These are phyloP conservation scores for Lachancea sp. DNA, from an alignment of 805 yeast genomes.

Conservation along the genomic window DNA sequence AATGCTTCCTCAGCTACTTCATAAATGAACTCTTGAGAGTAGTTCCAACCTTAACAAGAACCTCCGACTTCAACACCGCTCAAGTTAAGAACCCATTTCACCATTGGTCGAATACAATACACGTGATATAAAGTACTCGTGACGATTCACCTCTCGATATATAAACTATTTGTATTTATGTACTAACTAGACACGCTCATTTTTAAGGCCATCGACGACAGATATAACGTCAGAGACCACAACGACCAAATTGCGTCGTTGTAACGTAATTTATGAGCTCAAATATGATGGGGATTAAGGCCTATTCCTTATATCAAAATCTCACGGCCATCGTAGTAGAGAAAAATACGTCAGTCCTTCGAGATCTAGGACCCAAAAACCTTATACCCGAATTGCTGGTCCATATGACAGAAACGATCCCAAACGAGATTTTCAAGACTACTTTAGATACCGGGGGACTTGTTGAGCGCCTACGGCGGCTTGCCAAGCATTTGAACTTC, in stretches of 20 bases:
- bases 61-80: no score
- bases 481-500: constrained; percentile 14
- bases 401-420: constrained; percentile 24
- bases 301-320: constrained; percentile 14
- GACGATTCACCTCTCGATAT: no score
- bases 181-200: no score
- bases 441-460: constrained; percentile 4
- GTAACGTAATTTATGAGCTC: background rate
- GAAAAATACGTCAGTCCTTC: constrained; percentile 13
- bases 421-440: constrained; percentile 20
- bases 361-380: constrained; percentile 11
- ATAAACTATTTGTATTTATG: no score
- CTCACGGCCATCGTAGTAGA: constrained; percentile 15
- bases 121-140: no score
- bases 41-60: no score
- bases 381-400: constrained; percentile 18
- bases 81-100: no score
- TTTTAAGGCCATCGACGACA: no score
- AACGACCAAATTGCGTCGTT: background rate
- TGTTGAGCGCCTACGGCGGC: constrained; percentile 9
- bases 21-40: no score
- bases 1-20: no score
- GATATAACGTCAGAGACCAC: no score
- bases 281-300: constrained; percentile 26
- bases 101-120: no score